Conservation (phyloP, 2,329 filamentous ascomycete species). For the Claviceps digitariae region DNA sequence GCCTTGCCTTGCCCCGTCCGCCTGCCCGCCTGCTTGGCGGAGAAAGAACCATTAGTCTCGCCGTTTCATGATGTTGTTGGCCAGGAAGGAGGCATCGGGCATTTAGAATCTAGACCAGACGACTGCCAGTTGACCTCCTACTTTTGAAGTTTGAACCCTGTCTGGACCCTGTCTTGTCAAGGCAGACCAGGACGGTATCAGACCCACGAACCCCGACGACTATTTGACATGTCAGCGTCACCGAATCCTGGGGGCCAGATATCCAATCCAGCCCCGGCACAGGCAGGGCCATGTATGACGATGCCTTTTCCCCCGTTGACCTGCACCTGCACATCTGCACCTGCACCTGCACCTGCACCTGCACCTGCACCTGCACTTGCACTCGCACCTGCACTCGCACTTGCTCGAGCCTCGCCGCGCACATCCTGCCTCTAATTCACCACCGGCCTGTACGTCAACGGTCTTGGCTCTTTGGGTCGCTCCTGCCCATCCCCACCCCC, state of each 20-base stretch:
- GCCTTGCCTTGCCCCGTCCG: background rate
- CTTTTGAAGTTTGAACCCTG: too few species aligned
- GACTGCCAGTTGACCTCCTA: too few species aligned
- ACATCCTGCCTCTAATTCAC: background rate
- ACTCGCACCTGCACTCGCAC: background rate
- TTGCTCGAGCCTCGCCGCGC: background rate
- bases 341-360: too few species aligned
- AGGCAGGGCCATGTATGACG: slow-evolving; percentile 1
- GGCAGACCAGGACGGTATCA: background rate
- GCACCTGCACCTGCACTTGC: background rate
- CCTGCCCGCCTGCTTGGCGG: too few species aligned
- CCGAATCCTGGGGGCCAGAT: slow-evolving; percentile 2
- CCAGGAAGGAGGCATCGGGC: background rate
- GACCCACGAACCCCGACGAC: background rate
- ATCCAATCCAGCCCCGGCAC: background rate
- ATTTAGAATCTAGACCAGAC: too few species aligned
- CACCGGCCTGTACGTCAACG: slow-evolving; percentile 1
- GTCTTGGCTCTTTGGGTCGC: background rate
- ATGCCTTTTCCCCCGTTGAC: background rate
- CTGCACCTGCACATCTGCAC: background rate
- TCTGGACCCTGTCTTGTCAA: background rate
- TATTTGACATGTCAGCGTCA: slow-evolving; percentile 1
- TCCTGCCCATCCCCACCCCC: background rate
- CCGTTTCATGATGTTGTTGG: background rate
- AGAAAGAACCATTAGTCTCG: too few species aligned